phyloP scores from a whole-genome alignment of 371 early-diverging fungal species.

The Neoconidiobolus thromboides region DNA sequence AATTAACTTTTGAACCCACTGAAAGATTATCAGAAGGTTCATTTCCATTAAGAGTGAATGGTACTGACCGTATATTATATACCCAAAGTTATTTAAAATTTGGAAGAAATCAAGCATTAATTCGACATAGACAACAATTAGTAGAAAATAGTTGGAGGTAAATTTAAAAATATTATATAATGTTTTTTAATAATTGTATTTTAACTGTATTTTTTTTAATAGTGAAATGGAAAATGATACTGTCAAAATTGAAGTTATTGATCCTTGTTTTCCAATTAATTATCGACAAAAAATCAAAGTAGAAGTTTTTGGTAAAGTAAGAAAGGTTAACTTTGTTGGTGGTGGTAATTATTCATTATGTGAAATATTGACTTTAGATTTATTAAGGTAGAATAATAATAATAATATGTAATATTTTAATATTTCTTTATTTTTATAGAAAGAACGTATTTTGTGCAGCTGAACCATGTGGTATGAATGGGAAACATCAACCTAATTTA shows the following conservation, averaged over 20 bases:
- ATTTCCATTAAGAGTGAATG: background rate
- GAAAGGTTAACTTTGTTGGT: background rate
- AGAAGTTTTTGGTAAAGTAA: background rate
- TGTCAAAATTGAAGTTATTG: background rate
- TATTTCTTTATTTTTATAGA: background rate
- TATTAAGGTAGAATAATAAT: background rate
- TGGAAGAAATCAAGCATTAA: constrained; percentile 4
- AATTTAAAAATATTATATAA: too few species aligned
- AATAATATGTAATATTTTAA: too few species aligned
- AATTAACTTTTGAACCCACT: constrained; percentile 6
- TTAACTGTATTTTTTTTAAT: background rate
- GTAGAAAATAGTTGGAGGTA: background rate
- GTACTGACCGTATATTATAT: constrained; percentile 1
- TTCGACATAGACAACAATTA: background rate
- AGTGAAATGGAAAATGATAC: background rate
- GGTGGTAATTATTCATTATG: constrained; percentile 2
- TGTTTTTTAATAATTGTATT: too few species aligned
- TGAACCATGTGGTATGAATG: constrained; percentile 7
- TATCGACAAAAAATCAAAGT: background rate
- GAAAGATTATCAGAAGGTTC: background rate
- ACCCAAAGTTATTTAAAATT: constrained; percentile 4
- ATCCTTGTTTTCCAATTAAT: constrained; percentile 2
- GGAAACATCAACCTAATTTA: constrained; percentile 4
- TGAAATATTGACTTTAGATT: background rate
- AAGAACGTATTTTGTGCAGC: background rate